phyloP scores from a whole-genome alignment of 495 filamentous ascomycete genomes.

The Tuber melanosporum region DNA sequence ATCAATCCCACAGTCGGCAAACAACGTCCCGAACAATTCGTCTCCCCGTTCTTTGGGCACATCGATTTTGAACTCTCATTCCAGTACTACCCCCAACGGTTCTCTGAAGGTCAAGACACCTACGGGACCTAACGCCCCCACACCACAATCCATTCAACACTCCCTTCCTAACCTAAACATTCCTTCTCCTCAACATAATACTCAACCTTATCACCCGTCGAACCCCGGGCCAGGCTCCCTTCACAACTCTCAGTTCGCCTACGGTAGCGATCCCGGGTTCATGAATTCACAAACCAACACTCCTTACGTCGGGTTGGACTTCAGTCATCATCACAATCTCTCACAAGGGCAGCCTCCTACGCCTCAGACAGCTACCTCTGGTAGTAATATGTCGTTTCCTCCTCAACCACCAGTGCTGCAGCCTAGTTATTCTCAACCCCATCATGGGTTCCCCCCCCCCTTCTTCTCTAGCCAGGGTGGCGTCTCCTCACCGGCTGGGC shows the following conservation, averaged over 20 bases:
- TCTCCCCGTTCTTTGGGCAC: slow-evolving; percentile 59
- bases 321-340: slow-evolving; percentile 73
- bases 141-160: slow-evolving; percentile 29
- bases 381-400: slow-evolving; percentile 62
- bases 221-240: slow-evolving; percentile 45
- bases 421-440: slow-evolving; percentile 65
- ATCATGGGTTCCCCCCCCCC: slow-evolving; percentile 54
- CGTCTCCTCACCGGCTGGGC: slow-evolving; percentile 66
- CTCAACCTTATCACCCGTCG: slow-evolving; percentile 43
- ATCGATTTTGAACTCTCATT: slow-evolving; percentile 50
- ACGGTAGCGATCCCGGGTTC: slow-evolving; percentile 43
- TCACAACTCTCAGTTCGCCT: slow-evolving; percentile 48
- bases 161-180: slow-evolving; percentile 42
- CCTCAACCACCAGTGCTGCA: slow-evolving; percentile 76
- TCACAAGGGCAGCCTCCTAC: slow-evolving; percentile 73
- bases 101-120: slow-evolving; percentile 55
- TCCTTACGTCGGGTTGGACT: slow-evolving; percentile 74
- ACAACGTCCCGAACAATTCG: slow-evolving; percentile 56
- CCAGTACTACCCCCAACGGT: slow-evolving; percentile 51
- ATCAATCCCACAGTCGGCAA: slow-evolving; percentile 59
- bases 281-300: slow-evolving; percentile 49
- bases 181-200: slow-evolving; percentile 43
- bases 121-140: slow-evolving; percentile 41
- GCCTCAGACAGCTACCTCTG: slow-evolving; percentile 73
- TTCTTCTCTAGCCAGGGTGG: slow-evolving; percentile 74